Base-by-base conservation (phyloP, 2,329 filamentous ascomycete species). In the Coniochaeta ligniaria region DNA sequence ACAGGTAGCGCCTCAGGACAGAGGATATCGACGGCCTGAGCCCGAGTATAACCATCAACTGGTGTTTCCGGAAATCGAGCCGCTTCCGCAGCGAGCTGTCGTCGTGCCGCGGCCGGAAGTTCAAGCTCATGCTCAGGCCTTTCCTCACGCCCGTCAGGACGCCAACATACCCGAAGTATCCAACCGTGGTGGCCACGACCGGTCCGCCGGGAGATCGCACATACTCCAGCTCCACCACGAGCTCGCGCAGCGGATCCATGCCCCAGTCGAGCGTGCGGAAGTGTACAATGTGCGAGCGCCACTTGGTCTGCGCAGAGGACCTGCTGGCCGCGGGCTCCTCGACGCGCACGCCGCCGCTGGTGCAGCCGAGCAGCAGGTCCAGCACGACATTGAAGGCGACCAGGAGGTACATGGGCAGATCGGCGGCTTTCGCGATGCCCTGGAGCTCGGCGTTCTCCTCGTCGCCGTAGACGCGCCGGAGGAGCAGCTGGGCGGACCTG, bases 321-420 rank as follows among this genome's bases (percentile, higher is more conserved):
- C 12, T 75, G 61, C 70, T 75, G 9, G 73, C 61, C 63, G 9
- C 38, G 17, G 70, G 6, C 65, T 63, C 12, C 55, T 41, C 47
- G 45, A 68, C 64, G 1, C 71, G 65, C 0, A 68, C 70, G 0
- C 73, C 74, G 3, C 74, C 74, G 54, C 83, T 87, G 1, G 86
- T 88, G 68, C 87, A 89, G 2, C 86, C 86, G 72, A 89, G 80
- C 38, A 89, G 74, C 6, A 83, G 72, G 66, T 90, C 87, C 1
- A 89, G 74, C 1, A 88, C 71, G 1, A 84, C 82, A 65, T 89
- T 89, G 65, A 87, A 79, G 2, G 80, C 80, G 2, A 89, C 79
- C 0, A 89, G 74, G 0, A 88, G 71, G 64, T 86, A 84, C 69
- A 88, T 74, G 1, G 81, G 75, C 3, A 89, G 74, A 0, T 76